A percentile compares a stretch with the other conserved stretches of the same genome.
Conservation (phyloP, 2,329 filamentous ascomycete genomes). For the Cytospora chrysosperma region DNA sequence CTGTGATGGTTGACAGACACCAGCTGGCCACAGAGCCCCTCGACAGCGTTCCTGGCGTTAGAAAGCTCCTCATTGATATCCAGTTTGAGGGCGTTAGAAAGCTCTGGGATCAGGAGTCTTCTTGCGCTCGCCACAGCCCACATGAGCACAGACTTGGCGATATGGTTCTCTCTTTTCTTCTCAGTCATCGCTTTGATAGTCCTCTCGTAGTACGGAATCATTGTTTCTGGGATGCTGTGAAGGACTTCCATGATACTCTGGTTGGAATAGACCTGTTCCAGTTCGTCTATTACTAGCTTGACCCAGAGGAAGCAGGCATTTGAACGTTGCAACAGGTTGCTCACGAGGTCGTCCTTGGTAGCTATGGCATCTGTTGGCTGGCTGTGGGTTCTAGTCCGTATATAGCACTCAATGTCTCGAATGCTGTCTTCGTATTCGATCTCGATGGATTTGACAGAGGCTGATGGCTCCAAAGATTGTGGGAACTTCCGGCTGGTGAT, state of each 20-base stretch:
- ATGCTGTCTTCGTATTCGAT: conserved; percentile 30
- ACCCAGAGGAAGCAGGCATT: conserved; percentile 36
- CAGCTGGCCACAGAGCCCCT: conserved; percentile 33
- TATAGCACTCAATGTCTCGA: conserved; percentile 30
- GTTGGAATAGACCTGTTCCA: conserved; percentile 29
- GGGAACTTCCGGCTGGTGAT: conserved; percentile 31
- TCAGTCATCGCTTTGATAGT: conserved; percentile 28
- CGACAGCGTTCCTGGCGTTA: conserved; percentile 28
- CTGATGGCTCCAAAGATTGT: conserved; percentile 10
- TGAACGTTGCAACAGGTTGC: conserved; percentile 30
- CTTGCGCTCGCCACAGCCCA: conserved; percentile 31
- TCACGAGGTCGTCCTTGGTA: conserved; percentile 23
- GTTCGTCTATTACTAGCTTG: conserved; percentile 33
- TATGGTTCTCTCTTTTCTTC: conserved; percentile 31
- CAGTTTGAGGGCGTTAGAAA: conserved; percentile 31
- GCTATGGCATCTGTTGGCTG: conserved; percentile 22
- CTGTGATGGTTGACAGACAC: conserved; percentile 28
- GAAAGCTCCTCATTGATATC: conserved; percentile 30
- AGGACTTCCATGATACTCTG: conserved; percentile 33
- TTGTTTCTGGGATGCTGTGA: conserved; percentile 33
- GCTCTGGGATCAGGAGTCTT: conserved; percentile 29
- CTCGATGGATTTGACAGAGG: conserved; percentile 19
- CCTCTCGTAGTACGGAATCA: conserved; percentile 32
- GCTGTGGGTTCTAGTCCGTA: conserved; percentile 27
- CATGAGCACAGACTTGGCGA: conserved; percentile 30